Evolutionary conservation across 306 rosid genomes (phyloP).

Genomic region (Cicer chorassanicum): DNA sequence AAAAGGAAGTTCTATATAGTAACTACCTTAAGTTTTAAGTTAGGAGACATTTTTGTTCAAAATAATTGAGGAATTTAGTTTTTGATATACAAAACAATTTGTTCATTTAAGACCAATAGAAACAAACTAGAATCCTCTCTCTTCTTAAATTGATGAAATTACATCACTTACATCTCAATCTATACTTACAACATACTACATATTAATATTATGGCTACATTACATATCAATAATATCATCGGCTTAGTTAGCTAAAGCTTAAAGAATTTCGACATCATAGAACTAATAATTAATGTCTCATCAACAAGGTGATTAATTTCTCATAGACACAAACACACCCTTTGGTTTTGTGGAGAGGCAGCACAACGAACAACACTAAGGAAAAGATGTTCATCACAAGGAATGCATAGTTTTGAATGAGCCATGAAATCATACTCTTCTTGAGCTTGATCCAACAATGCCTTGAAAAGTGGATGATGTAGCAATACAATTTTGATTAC

Average conservation of each 20-base stretch:
- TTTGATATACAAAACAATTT: background rate
- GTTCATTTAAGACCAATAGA: slow-evolving; percentile 22
- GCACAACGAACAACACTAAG: slow-evolving; percentile 69
- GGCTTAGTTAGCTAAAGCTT: slow-evolving; percentile 41
- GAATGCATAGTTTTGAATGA: slow-evolving; percentile 75
- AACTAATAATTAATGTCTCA: slow-evolving; percentile 41
- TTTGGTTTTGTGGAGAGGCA: slow-evolving; percentile 51
- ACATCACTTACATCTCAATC: slow-evolving; percentile 42
- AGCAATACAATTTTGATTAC: slow-evolving; percentile 71
- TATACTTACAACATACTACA: slow-evolving; percentile 49
- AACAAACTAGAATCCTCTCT: slow-evolving; percentile 27
- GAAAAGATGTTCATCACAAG: slow-evolving; percentile 82
- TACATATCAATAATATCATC: slow-evolving; percentile 23
- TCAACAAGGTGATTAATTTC: background rate
- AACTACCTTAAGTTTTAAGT: too few species aligned
- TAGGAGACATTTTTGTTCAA: too few species aligned
- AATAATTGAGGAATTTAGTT: too few species aligned
- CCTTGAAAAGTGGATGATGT: slow-evolving; percentile 83
- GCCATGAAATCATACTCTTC: slow-evolving; percentile 80
- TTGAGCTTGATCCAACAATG: slow-evolving; percentile 81
- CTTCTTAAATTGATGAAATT: slow-evolving; percentile 41
- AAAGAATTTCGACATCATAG: slow-evolving; percentile 29
- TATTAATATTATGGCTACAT: slow-evolving; percentile 33
- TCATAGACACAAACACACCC: slow-evolving; percentile 50
- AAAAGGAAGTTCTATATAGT: too few species aligned